Percentiles rank a stretch among this genome's conserved stretches.
phyloP scores from a whole-genome alignment of 306 rosid species.

The Quercus alba region DNA sequence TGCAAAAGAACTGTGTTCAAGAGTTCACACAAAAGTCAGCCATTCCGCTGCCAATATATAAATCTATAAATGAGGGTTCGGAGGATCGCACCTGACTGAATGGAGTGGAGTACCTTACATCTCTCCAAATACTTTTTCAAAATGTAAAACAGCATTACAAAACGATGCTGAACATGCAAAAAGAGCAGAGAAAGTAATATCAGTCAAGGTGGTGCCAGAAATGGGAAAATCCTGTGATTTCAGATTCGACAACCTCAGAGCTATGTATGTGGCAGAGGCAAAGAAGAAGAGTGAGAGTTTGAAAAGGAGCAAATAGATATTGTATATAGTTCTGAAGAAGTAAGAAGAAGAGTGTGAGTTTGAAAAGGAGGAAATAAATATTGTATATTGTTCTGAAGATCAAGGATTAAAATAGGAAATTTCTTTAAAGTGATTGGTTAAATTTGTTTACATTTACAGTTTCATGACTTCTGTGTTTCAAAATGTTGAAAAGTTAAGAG shows the following conservation, averaged over 20 bases:
- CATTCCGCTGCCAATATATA: too few relatives aligned
- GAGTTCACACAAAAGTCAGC: too few relatives aligned
- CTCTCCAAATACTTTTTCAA: too few relatives aligned
- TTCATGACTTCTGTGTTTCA: not conserved
- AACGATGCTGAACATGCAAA: not conserved
- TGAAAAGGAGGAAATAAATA: not conserved
- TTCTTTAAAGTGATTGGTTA: not conserved
- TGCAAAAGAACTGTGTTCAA: too few relatives aligned
- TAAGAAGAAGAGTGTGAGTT: not conserved
- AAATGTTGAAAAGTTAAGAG: not conserved
- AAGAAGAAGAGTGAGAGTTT: not conserved
- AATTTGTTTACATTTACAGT: not conserved
- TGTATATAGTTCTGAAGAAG: not conserved
- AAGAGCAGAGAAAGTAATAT: not conserved
- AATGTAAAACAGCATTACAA: too few relatives aligned
- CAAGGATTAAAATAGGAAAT: not conserved
- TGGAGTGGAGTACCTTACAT: too few relatives aligned
- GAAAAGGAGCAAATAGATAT: not conserved
- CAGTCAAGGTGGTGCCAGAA: not conserved
- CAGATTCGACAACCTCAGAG: not conserved
- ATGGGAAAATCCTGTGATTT: not conserved
- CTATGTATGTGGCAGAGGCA: not conserved
- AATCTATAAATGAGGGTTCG: too few relatives aligned
- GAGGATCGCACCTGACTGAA: too few relatives aligned
- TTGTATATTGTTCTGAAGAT: not conserved